These are phyloP conservation scores for Didymella arachidicola DNA, from an alignment of 2,329 filamentous ascomycete genomes.

Conservation along the genomic window DNA sequence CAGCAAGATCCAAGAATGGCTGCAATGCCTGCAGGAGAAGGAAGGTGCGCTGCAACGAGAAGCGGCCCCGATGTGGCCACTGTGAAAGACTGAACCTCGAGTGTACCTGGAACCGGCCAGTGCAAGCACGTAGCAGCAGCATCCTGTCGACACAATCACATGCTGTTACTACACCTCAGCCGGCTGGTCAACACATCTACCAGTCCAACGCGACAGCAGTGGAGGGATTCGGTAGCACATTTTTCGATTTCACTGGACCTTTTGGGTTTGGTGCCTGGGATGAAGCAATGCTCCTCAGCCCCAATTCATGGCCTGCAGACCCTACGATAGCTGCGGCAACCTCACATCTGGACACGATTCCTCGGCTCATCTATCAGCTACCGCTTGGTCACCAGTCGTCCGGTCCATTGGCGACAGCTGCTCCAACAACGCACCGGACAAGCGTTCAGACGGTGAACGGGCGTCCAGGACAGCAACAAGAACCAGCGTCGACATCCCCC, in stretches of 20 bases:
- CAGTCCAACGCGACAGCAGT: conserved; percentile 24
- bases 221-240: conserved; percentile 31
- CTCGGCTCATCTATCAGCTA: conserved; percentile 34
- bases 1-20: conserved; percentile 43
- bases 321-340: conserved; percentile 22
- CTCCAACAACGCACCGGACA: conserved; percentile 12
- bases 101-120: conserved; percentile 58
- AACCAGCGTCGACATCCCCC: conserved; percentile 39
- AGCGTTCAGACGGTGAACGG: conserved; percentile 29
- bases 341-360: conserved; percentile 26
- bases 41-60: conserved; percentile 65
- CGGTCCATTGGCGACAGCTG: conserved; percentile 21
- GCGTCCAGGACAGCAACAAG: conserved; percentile 24
- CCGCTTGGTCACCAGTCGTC: conserved; percentile 27
- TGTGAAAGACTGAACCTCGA: conserved; percentile 63
- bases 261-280: conserved; percentile 42
- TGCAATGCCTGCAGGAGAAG: conserved; percentile 52
- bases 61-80: conserved; percentile 61
- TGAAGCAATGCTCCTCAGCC: conserved; percentile 43
- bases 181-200: conserved; percentile 23
- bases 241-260: conserved; percentile 42
- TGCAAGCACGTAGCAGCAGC: conserved; percentile 25
- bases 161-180: conserved; percentile 21
- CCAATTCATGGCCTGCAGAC: conserved; percentile 43
- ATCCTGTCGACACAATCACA: conserved; percentile 33